phyloP scores from a whole-genome alignment of 2,329 filamentous ascomycete species.

The Trichoderma brevicompactum region DNA sequence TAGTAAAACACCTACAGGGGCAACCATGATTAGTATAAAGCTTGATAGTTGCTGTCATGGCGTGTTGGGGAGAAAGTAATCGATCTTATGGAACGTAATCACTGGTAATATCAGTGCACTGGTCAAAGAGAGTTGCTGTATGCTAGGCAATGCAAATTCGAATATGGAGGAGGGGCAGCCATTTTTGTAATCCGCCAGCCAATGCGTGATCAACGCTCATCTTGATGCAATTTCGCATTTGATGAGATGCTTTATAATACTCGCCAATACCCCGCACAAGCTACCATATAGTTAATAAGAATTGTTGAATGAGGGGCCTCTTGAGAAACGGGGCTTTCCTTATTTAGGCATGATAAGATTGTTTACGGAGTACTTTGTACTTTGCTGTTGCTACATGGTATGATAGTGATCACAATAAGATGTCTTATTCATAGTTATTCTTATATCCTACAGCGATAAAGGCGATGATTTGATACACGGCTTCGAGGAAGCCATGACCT shows the following conservation, averaged over 20 bases:
- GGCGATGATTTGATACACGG: no score
- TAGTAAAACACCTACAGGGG: constrained; percentile 54
- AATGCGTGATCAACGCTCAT: constrained; percentile 10
- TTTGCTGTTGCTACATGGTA: no score
- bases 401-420: no score
- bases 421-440: no score
- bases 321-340: not conserved
- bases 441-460: no score
- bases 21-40: constrained; percentile 73
- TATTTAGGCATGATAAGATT: not conserved
- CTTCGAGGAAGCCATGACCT: no score
- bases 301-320: not conserved
- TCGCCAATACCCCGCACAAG: constrained; percentile 9
- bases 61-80: no score
- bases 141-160: not conserved
- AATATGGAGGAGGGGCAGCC: not conserved
- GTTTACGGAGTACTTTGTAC: no score
- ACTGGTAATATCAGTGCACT: not conserved
- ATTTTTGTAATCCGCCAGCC: not conserved
- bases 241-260: constrained; percentile 15
- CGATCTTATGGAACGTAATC: no score
- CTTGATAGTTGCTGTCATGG: constrained; percentile 51
- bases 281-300: not conserved
- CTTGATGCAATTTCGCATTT: constrained; percentile 17
- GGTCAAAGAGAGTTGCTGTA: not conserved